Base-by-base conservation (phyloP, 768 basidiomycete species). In the Saitozyma sp. region DNA sequence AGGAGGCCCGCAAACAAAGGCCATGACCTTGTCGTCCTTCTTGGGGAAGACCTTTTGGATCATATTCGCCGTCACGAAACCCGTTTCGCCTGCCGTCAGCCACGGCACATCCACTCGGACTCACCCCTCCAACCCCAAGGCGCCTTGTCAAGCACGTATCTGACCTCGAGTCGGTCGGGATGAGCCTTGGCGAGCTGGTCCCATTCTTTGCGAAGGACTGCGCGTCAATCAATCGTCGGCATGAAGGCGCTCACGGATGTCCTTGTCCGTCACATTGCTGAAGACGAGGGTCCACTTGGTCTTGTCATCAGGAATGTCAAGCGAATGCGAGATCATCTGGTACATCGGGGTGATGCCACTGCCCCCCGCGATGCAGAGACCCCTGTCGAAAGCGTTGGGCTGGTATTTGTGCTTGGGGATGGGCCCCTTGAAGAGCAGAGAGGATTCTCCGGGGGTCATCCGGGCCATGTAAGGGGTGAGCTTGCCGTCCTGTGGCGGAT, bases 211-310 rank as follows among this genome's bases (percentile, higher is more conserved):
- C 74, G 64, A 50, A 80, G 56, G 16, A 80, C 79, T 80, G 49
- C 29, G 14, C 14, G 41, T 38, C n/a, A 62, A 16, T 7, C 14
- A n/a, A 3, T 5, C 13, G 29, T 29, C 29, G 17, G 46, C 17
- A 52, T 39, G 54, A 19, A 14, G 3, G 29, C 42, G 50, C 74
- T 89, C 85, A 56, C 88, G 86, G 64, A 99, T 96, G 76, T 99
- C 96, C 57, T 85, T 83, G 76, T 92, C 91, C 13, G 91, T 86
- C 45, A 92, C 84, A 79, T 98, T 98, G 45, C 90, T 88, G 80
- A 90, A 98, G 70, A 99, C 82, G 59, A 98, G 83, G 52, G 88
- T 95, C 83, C 91, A 96, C 72, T 92, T 92, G 64, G 96, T 97
- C 82, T 88, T 91, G 86, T 98, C 96, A 73, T 91, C 87, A 0